Conservation (phyloP, 2,329 filamentous ascomycete genomes). For the Scedosporium boydii region DNA sequence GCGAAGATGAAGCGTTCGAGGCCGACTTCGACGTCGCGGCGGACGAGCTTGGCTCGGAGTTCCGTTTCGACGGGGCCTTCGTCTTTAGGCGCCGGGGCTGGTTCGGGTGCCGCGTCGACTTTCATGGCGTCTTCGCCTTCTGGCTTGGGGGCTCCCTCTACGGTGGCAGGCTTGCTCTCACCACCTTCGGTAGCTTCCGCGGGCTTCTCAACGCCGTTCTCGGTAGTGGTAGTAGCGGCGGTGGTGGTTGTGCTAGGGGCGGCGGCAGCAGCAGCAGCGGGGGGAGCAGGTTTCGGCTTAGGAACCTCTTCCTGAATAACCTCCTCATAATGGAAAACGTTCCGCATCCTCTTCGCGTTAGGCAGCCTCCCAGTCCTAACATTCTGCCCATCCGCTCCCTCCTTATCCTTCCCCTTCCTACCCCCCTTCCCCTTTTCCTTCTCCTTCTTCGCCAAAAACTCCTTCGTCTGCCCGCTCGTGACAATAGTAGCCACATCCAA, state of each 20-base stretch:
- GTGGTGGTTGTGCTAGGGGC: conserved; percentile 9
- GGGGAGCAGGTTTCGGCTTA: conserved; percentile 18
- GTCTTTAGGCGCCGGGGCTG: conserved; percentile 5
- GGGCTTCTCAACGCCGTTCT: conserved; percentile 7
- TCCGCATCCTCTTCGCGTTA: conserved; percentile 62
- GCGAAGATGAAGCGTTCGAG: conserved; percentile 65
- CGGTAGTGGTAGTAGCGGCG: not conserved
- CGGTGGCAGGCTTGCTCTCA: not conserved
- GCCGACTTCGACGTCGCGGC: conserved; percentile 67
- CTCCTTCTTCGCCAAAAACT: conserved; percentile 76
- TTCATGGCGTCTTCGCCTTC: conserved; percentile 4
- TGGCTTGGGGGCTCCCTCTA: not conserved
- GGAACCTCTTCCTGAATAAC: conserved; percentile 44
- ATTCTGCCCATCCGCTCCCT: conserved; percentile 29
- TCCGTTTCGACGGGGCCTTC: conserved; percentile 23
- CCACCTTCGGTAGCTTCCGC: not conserved
- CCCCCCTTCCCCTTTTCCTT: conserved; percentile 61
- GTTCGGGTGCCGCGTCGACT: not conserved
- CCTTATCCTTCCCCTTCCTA: conserved; percentile 52
- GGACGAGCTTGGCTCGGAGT: conserved; percentile 43
- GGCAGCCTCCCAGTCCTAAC: conserved; percentile 53
- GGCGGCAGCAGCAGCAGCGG: not conserved
- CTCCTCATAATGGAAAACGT: conserved; percentile 67
- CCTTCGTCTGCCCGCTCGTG: conserved; percentile 68
- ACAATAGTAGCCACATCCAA: conserved; percentile 80